Evolutionary conservation across 495 filamentous ascomycete species (phyloP), one percentile per base, ranked within the genome.

Genomic region (Margaritispora aquatica): DNA sequence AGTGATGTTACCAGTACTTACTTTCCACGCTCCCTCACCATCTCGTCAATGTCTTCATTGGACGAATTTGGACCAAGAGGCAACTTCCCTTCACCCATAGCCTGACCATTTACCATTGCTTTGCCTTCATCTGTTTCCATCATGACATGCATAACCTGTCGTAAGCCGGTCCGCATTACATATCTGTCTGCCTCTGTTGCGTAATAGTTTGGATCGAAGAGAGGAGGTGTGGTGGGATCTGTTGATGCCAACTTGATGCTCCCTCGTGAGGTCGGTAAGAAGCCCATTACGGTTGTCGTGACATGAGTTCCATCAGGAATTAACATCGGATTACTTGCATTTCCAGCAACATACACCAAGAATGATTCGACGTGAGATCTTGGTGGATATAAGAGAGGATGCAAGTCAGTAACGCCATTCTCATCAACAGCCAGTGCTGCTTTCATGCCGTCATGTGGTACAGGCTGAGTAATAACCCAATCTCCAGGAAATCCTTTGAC

Each of bases 191-290:
- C 51, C 19, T 71, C 73, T 0, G 58, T 48, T 1, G 69, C 71
- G 22, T 36, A 60, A 26, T 56, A 84, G 62, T 78, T 78, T 65
- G 80, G 84, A 19, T 69, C 63, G 27, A 85, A 80, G 0, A 70
- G 55, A 0, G 82, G 82, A 51, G 69, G 64, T 1, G 63, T 66
- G 11, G 27, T 53, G 0, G 71, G 62, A 41, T 77, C 64, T 0
- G 49, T 63, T 0, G 71, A 75, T 0, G 65, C 34, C 3, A 80
- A 62, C 0, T 70, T 75, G 8, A 80, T 71, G 0, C 69, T 70
- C 10, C 80, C 83, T 5, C 76, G 70, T 3, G 68, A 67, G 22
- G 57, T 55, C 26, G 58, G 61, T 8, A 71, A 60, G 54, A 74
- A 51, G 17, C 55, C 63, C 54, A 76, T 57, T 0, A 73, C 62